Base-by-base conservation (phyloP, 768 basidiomycete genomes). In the Cyclocybe aegerita region DNA sequence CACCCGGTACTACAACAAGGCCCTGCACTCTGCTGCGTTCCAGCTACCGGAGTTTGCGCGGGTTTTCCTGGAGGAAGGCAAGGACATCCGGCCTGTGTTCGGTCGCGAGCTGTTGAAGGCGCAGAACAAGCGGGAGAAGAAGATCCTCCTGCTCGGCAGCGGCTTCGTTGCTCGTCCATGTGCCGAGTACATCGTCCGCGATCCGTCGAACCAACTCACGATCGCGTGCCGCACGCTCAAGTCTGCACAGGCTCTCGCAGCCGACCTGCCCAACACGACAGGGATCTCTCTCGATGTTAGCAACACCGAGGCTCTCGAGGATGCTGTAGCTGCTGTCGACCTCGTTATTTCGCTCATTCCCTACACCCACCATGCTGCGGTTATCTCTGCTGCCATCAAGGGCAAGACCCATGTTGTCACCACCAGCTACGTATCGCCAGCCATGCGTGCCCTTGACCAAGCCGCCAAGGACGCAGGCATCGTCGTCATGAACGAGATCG, bases 151-250 rank as follows among this genome's bases (percentile, higher is more conserved):
- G 32, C 84, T 99, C 46, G 97, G 97, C 41, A 91, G 89, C 54
- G 97, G 97, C 39, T 96, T 90, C 61, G 97, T 99, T 54, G 94
- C 97, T 1, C 82, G 87, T 12, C 97, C 97, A n/a, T 92, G 91
- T 50, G 97, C 94, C 4, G 94, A 98, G 67, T 98, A 96, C 67
- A 76, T 99, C 59, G 83, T 84, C 47, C 86, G 90, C 35, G 76
- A 87, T 62, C 85, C 89, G 41, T 79, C 79, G 52, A 95, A 98
- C 70, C 70, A 81, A 45, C 78, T 99, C 62, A 94, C 90, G 33
- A 82, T 98, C 49, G 94, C 91, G 39, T 98, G 93, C 73, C 87
- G 96, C 52, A 96, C 93, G 4, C 82, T 96, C 58, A 73, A 75
- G 49, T 82, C 79, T 34, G 92, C 96, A 9, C 62, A 89, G 65